phyloP scores from a whole-genome alignment of 2,329 filamentous ascomycete genomes.

The Balansia obtecta region DNA sequence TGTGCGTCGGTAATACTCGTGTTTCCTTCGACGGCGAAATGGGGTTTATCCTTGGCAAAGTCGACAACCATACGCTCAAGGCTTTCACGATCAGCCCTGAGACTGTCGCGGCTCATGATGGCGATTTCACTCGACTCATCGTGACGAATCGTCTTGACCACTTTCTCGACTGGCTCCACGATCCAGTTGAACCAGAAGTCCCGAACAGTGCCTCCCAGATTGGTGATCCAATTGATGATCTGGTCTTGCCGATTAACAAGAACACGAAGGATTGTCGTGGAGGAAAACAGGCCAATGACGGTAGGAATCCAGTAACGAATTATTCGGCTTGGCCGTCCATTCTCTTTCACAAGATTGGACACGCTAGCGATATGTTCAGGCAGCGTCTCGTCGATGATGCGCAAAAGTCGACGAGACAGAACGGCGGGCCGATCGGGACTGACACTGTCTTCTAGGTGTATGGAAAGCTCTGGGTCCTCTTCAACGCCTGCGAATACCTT shows the following conservation, averaged over 20 bases:
- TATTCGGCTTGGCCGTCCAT: constrained; percentile 63
- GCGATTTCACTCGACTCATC: constrained; percentile 88
- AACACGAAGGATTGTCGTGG: constrained; percentile 73
- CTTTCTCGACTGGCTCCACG: constrained; percentile 67
- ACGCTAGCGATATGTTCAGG: constrained; percentile 52
- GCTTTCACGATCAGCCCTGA: constrained; percentile 81
- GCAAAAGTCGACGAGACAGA: constrained; percentile 53
- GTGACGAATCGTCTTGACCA: constrained; percentile 86
- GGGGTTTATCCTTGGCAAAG: constrained; percentile 75
- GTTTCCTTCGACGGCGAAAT: constrained; percentile 34
- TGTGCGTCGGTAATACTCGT: constrained; percentile 51
- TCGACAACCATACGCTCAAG: constrained; percentile 97
- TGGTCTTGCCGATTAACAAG: constrained; percentile 63
- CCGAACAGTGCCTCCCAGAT: constrained; percentile 64
- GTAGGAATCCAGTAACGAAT: constrained; percentile 85
- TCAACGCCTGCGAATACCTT: constrained; percentile 51
- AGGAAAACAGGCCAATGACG: constrained; percentile 60
- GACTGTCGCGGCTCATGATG: constrained; percentile 87
- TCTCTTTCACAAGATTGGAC: constrained; percentile 40
- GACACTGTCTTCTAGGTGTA: constrained; percentile 34
- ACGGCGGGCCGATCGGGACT: constrained; percentile 39
- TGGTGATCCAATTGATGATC: constrained; percentile 66
- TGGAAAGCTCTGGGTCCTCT: constrained; percentile 45
- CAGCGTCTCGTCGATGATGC: constrained; percentile 56
- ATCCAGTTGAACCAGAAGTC: constrained; percentile 98